A percentile compares a stretch with the other conserved stretches of the same genome.
Conservation (phyloP, 257 asterid species). For the Lavandula angustifolia region DNA sequence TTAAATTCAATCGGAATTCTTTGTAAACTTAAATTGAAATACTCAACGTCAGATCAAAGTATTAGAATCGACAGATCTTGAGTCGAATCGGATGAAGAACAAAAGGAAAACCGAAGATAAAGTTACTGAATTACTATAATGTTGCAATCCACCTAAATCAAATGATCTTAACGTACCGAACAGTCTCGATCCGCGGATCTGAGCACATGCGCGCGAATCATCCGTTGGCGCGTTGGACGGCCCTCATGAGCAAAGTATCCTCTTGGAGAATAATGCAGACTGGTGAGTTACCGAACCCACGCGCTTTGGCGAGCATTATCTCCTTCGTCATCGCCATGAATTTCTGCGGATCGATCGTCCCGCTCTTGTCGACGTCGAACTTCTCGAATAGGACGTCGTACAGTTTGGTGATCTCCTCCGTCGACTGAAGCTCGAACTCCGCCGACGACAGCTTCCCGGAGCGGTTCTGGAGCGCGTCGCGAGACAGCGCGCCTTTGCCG, state of each 20-base stretch:
- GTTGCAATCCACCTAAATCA: background rate
- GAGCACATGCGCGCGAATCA: background rate
- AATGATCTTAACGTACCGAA: conserved; percentile 4
- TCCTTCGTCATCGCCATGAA: conserved; percentile 51
- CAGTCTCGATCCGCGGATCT: background rate
- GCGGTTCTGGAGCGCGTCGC: conserved; percentile 50
- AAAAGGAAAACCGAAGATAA: background rate
- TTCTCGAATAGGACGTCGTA: conserved; percentile 47
- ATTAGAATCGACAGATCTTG: background rate
- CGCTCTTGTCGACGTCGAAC: conserved; percentile 48
- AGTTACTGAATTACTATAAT: background rate
- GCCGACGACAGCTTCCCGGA: conserved; percentile 41
- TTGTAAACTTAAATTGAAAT: background rate
- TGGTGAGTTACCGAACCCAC: conserved; percentile 65
- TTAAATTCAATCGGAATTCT: background rate
- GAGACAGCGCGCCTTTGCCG: conserved; percentile 53
- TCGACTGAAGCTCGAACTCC: conserved; percentile 58
- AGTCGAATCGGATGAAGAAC: background rate
- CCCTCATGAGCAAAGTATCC: conserved; percentile 72
- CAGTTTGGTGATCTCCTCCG: conserved; percentile 50
- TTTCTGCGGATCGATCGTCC: conserved; percentile 44
- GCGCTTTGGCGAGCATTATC: conserved; percentile 65
- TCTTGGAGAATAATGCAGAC: conserved; percentile 58
- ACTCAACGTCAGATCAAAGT: too few species aligned
- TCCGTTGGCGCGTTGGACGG: conserved; percentile 44